Percentiles rank a stretch among this genome's conserved stretches.
Evolutionary conservation across 495 filamentous ascomycete genomes (phyloP).

Genomic region (Chaetomium tenue): DNA sequence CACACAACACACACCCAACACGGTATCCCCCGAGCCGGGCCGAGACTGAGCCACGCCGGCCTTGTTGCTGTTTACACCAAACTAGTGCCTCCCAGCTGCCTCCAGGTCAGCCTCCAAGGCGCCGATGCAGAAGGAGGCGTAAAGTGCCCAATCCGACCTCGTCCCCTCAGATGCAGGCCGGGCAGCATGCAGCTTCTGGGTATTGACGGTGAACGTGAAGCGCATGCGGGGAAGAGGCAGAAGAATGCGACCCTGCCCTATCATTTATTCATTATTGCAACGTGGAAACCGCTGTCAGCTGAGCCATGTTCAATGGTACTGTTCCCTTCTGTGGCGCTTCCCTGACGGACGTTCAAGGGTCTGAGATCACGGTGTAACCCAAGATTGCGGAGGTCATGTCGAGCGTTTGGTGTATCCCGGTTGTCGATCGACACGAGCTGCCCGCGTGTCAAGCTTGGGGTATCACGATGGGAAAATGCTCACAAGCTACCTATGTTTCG

Average conservation of each 20-base stretch:
- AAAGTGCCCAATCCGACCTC: constrained; percentile 5
- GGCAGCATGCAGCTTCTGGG: not conserved
- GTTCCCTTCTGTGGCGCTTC: not conserved
- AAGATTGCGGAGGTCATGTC: not conserved
- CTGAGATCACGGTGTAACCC: constrained; percentile 10
- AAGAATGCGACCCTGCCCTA: constrained; percentile 1
- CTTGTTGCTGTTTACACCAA: not conserved
- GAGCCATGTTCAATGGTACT: not conserved
- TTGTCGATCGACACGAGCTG: not conserved
- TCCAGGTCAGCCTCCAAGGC: not conserved
- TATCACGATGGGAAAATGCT: not conserved
- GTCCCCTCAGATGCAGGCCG: not conserved
- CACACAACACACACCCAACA: not conserved
- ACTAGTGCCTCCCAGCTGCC: not conserved
- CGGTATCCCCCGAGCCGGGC: not conserved
- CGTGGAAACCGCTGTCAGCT: constrained; percentile 1
- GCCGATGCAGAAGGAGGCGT: not conserved
- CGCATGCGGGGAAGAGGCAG: not conserved
- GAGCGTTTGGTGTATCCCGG: not conserved
- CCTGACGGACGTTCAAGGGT: not conserved
- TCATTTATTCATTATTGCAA: not conserved
- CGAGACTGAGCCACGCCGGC: not conserved
- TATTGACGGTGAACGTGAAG: not conserved
- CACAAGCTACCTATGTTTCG: not conserved
- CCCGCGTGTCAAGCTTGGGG: not conserved